Base-by-base conservation (phyloP, 257 asterid genomes). In the Anisodus tanguticus region DNA sequence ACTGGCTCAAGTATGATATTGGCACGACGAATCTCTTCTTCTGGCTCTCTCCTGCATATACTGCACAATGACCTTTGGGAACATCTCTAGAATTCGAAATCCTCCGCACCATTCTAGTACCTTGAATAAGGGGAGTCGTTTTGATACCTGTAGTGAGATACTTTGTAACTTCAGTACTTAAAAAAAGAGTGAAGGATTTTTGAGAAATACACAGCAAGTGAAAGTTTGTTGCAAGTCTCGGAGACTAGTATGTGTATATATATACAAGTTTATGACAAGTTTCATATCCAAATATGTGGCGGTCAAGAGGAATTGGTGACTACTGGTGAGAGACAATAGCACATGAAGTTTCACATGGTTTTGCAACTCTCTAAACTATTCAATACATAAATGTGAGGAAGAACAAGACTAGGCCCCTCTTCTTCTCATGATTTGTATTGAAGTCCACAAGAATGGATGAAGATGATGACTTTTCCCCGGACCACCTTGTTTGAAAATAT, bases 1-100 rank as follows among this genome's bases (percentile, higher is more conserved):
- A 37, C 1, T 43, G 79, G 17, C 57, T 71, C 3, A 43, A n/a
- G 58, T 17, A 70, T 70, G 78, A 41, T 8, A 41, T 0, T 70
- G 35, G 55, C 78, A 70, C 55, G 0, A 41, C 0, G 8, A 70
- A 70, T 71, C 8, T 4, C 4, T 70, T 70, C 16, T 39, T 70
- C 15, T 41, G 54, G 35, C 78, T 39, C 78, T 70, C 78, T 70
- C 55, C 78, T 70, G 41, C 17, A 12, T 71, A 72, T 72, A 72
- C 80, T 72, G 19, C 43, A 49, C 43, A 74, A 47, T 19, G 43
- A 47, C 80, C 80, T 4, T 45, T 71, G 2, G 58, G 9, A 45
- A 71, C 31, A 47, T 11, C 59, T 72, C 17, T 6, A 0, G 10
- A 9, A 1, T 4, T 43, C n/a, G 80, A n/a, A 9, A 9, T 45